A percentile compares a stretch with the other conserved stretches of the same genome.
phyloP scores from a whole-genome alignment of 2,329 filamentous ascomycete species.

The Tolypocladium paradoxum region DNA sequence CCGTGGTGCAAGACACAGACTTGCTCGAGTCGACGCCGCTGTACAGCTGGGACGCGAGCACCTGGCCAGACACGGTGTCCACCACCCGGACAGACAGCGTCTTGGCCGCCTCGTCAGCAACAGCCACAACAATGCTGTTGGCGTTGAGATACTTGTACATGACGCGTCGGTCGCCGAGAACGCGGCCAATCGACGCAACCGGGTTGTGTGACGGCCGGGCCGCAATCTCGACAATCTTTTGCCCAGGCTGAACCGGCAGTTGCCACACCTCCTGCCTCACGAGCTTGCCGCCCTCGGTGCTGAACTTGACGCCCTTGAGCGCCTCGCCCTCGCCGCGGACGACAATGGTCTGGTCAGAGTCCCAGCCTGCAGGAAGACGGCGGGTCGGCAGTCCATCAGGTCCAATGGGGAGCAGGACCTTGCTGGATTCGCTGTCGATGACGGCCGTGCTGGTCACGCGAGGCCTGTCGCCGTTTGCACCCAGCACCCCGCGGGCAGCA shows the following conservation, averaged over 20 bases:
- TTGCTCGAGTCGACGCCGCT: slow-evolving; percentile 63
- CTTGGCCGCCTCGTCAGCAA: slow-evolving; percentile 46
- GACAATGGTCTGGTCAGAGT: slow-evolving; percentile 44
- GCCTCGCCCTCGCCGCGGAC: slow-evolving; percentile 36
- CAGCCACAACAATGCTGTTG: slow-evolving; percentile 69
- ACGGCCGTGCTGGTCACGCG: slow-evolving; percentile 32
- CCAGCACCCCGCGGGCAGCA: slow-evolving; percentile 31
- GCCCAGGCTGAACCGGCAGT: slow-evolving; percentile 54
- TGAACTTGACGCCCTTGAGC: slow-evolving; percentile 45
- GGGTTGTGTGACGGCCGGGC: slow-evolving; percentile 67
- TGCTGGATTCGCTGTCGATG: slow-evolving; percentile 40
- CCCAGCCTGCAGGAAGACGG: slow-evolving; percentile 31
- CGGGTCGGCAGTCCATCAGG: slow-evolving; percentile 34
- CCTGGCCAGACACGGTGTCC: slow-evolving; percentile 73
- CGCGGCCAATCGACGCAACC: slow-evolving; percentile 88
- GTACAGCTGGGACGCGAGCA: slow-evolving; percentile 63
- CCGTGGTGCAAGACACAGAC: slow-evolving; percentile 65
- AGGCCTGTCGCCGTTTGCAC: slow-evolving; percentile 2
- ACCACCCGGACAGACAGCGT: slow-evolving; percentile 67
- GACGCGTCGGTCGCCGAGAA: slow-evolving; percentile 84
- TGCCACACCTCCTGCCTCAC: slow-evolving; percentile 54
- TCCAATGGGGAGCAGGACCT: slow-evolving; percentile 44
- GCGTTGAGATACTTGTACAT: slow-evolving; percentile 95
- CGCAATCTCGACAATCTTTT: slow-evolving; percentile 59
- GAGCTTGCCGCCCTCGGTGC: slow-evolving; percentile 27